Percentiles rank a stretch among this genome's conserved stretches.
phyloP scores from a whole-genome alignment of 306 rosid genomes.

The Ceratonia siliqua region DNA sequence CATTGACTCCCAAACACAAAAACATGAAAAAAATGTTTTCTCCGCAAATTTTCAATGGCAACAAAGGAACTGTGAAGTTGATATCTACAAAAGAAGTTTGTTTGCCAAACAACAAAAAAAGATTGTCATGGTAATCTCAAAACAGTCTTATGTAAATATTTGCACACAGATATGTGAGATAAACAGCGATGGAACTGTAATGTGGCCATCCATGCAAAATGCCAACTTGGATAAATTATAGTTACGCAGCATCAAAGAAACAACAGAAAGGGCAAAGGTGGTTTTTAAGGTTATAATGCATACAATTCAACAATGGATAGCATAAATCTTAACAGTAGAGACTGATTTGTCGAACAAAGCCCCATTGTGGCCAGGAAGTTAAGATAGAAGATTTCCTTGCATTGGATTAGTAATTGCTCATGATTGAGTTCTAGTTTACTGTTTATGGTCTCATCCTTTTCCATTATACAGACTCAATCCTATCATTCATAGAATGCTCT shows the following conservation, averaged over 20 bases:
- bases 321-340: neutral
- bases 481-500: neutral
- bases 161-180: too few species aligned
- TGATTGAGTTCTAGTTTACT: neutral
- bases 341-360: neutral
- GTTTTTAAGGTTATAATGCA: neutral
- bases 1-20: conserved; percentile 15
- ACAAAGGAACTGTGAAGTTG: neutral
- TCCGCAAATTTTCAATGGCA: too few species aligned
- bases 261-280: neutral
- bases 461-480: neutral
- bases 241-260: neutral
- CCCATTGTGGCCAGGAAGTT: neutral
- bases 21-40: too few species aligned
- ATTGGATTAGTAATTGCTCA: neutral
- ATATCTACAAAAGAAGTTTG: neutral
- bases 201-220: neutral
- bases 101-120: neutral
- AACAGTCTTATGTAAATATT: neutral
- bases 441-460: neutral
- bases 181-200: neutral
- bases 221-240: neutral
- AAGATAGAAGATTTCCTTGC: neutral
- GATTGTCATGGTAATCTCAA: neutral
- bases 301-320: neutral